Conservation (phyloP, 306 rosid genomes). For the Cajanus cajan region DNA sequence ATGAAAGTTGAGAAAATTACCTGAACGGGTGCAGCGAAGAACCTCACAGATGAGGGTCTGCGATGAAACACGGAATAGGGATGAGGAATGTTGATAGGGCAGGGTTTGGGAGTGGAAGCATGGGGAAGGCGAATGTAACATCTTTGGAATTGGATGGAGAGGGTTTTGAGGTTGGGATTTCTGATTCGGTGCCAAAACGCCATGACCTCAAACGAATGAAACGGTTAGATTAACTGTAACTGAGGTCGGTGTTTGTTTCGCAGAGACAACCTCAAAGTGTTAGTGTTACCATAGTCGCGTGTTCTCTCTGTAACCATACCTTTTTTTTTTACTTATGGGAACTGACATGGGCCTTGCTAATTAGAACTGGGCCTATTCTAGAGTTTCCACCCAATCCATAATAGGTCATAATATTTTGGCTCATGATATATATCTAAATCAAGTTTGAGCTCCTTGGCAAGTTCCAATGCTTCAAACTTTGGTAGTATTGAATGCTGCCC, state of each 20-base stretch:
- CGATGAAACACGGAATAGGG: constrained; percentile 25
- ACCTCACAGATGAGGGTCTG: constrained; percentile 42
- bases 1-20: constrained; percentile 24
- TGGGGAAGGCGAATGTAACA: constrained; percentile 37
- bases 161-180: constrained; percentile 44
- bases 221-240: constrained; percentile 12
- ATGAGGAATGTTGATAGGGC: constrained; percentile 21
- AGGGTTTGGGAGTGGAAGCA: constrained; percentile 32
- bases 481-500: constrained; percentile 66
- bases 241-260: background rate
- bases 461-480: constrained; percentile 57
- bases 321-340: background rate
- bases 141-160: constrained; percentile 37
- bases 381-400: too few species aligned
- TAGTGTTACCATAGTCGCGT: background rate
- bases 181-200: constrained; percentile 52
- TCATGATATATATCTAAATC: too few species aligned
- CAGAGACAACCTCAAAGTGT: background rate
- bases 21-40: constrained; percentile 68
- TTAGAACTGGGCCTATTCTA: background rate
- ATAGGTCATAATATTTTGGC: too few species aligned
- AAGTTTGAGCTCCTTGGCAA: constrained; percentile 62
- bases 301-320: background rate
- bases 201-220: constrained; percentile 43
- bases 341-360: background rate